These are phyloP conservation scores for Trichoderma breve DNA, from an alignment of 2,329 filamentous ascomycete species.

Conservation along the genomic window DNA sequence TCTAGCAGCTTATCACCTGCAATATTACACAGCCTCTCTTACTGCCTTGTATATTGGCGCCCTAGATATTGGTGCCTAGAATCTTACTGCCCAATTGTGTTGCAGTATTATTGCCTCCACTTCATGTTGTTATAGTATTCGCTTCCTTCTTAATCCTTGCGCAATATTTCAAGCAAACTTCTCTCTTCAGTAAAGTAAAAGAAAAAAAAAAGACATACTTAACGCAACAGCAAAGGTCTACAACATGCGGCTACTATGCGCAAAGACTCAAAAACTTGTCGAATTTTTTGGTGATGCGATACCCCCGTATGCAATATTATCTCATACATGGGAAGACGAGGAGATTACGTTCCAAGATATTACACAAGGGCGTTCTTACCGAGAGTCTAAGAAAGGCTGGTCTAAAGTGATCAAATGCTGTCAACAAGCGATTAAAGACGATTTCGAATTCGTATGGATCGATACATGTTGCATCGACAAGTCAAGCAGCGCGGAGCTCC, in stretches of 20 bases:
- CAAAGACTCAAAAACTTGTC: background rate
- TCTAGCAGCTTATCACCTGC: background rate
- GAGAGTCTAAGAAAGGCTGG: background rate
- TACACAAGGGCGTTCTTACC: background rate
- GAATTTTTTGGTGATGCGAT: background rate
- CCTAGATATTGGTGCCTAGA: background rate
- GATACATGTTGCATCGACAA: background rate
- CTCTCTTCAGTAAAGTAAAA: background rate
- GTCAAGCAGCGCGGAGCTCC: background rate
- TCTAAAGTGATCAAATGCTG: background rate
- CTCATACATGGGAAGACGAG: background rate
- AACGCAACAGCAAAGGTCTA: background rate
- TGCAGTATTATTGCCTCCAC: background rate
- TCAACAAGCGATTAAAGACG: background rate
- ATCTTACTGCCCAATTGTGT: background rate
- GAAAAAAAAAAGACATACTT: background rate
- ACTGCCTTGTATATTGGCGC: background rate
- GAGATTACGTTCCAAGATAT: background rate
- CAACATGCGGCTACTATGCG: background rate
- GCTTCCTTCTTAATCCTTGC: background rate
- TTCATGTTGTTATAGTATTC: background rate
- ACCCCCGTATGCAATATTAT: background rate
- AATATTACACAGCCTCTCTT: background rate
- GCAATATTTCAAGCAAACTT: background rate
- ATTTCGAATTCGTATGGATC: background rate